These are phyloP conservation scores for Rhododendron griersonianum DNA, from an alignment of 148 eudicot genomes.

Conservation along the genomic window DNA sequence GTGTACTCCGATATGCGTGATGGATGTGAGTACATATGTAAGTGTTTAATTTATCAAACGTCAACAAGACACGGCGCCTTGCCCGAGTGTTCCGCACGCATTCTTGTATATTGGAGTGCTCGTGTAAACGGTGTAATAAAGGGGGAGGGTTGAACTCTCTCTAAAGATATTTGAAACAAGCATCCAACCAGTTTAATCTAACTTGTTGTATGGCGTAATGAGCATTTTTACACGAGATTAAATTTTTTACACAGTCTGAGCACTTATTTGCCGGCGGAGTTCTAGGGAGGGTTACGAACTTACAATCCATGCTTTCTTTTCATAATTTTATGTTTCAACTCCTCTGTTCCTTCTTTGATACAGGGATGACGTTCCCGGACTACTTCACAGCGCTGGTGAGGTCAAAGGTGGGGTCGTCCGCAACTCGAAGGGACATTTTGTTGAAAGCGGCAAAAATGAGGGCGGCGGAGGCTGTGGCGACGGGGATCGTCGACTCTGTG, in stretches of 20 bases:
- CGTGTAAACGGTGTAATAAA: too few relatives aligned
- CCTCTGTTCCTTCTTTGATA: neutral
- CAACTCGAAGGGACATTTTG: constrained; percentile 29
- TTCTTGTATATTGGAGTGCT: too few relatives aligned
- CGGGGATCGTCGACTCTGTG: constrained; percentile 41
- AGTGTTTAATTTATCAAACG: neutral
- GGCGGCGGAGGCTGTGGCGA: constrained; percentile 32
- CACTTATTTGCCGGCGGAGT: too few relatives aligned
- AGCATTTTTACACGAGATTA: neutral
- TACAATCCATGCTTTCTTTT: too few relatives aligned
- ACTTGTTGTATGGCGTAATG: neutral
- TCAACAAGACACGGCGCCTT: neutral
- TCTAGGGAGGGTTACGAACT: too few relatives aligned
- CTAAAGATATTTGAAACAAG: neutral
- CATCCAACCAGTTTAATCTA: neutral
- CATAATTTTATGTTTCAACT: neutral
- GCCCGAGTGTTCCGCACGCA: too few relatives aligned
- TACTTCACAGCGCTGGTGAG: constrained; percentile 38
- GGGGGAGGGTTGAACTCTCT: neutral
- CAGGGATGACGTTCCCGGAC: constrained; percentile 47
- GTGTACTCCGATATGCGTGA: neutral
- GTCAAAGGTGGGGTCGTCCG: constrained; percentile 28
- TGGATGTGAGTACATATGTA: neutral
- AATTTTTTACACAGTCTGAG: too few relatives aligned
- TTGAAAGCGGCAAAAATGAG: constrained; percentile 33